Percentiles rank a stretch among this genome's conserved stretches.
phyloP scores from a whole-genome alignment of 305 asterid genomes.

The Fraxinus baroniana region DNA sequence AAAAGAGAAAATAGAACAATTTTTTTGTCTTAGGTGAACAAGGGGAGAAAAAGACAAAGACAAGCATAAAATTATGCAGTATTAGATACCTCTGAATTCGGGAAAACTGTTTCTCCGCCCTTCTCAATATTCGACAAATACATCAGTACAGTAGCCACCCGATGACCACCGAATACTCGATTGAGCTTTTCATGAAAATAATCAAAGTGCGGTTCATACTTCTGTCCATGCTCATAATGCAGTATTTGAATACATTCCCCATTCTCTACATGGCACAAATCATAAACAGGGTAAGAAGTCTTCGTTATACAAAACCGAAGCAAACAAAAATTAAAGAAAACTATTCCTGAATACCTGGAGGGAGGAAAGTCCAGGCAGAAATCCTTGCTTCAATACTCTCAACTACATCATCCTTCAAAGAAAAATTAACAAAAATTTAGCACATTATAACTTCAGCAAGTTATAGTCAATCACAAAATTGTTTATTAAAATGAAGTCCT shows the following conservation, averaged over 20 bases:
- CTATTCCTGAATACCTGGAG: slow-evolving; percentile 38
- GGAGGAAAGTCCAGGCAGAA: slow-evolving; percentile 74
- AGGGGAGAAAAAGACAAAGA: not conserved
- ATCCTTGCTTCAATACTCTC: slow-evolving; percentile 55
- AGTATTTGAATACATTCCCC: slow-evolving; percentile 43
- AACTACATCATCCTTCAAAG: slow-evolving; percentile 53
- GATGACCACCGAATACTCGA: slow-evolving; percentile 32
- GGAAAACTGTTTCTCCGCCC: slow-evolving; percentile 51
- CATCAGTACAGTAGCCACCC: slow-evolving; percentile 48
- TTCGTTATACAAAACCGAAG: not conserved
- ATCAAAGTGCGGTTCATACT: slow-evolving; percentile 44
- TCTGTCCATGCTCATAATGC: slow-evolving; percentile 40
- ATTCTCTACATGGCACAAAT: slow-evolving; percentile 28
- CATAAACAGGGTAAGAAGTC: not conserved
- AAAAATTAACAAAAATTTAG: not conserved
- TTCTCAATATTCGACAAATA: slow-evolving; percentile 35
- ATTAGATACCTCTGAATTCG: slow-evolving; percentile 42
- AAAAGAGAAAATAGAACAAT: not conserved
- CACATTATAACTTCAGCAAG: not conserved
- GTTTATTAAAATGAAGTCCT: not conserved
- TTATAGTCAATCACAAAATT: not conserved
- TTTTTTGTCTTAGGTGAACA: not conserved
- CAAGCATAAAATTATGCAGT: not conserved
- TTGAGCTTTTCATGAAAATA: slow-evolving; percentile 30
- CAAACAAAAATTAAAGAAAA: not conserved